A percentile compares a stretch with the other conserved stretches of the same genome.
Conservation (phyloP, 139 green algal genomes). For the Auxenochlorella pyrenoidosa region DNA sequence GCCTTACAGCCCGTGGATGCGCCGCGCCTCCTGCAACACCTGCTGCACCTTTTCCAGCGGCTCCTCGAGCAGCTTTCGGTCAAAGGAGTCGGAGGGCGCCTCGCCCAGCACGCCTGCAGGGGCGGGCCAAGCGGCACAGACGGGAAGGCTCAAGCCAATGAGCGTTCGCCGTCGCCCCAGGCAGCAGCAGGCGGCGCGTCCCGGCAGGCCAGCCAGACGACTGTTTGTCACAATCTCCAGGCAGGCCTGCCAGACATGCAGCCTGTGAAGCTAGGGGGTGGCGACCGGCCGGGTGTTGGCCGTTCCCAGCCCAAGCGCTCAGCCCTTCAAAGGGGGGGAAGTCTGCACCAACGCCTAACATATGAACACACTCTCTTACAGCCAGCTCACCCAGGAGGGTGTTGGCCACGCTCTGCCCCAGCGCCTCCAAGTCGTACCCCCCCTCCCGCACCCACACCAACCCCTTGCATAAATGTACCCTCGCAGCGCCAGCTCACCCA, state of each 20-base stretch:
- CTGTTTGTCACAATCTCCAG: too few relatives aligned
- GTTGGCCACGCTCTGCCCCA: constrained; percentile 77
- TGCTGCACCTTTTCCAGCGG: constrained; percentile 53
- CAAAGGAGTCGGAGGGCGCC: constrained; percentile 40
- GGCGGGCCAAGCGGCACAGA: background rate
- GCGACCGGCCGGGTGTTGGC: too few relatives aligned
- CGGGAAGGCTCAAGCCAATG: too few relatives aligned
- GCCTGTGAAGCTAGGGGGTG: too few relatives aligned
- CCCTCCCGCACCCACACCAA: constrained; percentile 67
- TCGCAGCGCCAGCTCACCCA: constrained; percentile 51
- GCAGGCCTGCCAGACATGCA: too few relatives aligned
- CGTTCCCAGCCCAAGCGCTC: too few relatives aligned
- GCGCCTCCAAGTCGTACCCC: constrained; percentile 70
- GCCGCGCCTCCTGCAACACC: constrained; percentile 45
- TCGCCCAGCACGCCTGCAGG: constrained; percentile 58
- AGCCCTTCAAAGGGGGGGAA: too few relatives aligned
- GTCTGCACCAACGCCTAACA: too few relatives aligned
- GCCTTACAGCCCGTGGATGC: constrained; percentile 52
- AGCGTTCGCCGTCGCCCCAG: background rate
- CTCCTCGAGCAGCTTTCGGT: constrained; percentile 60
- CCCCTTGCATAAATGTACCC: background rate
- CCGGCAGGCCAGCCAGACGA: too few relatives aligned
- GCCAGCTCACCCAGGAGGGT: constrained; percentile 59
- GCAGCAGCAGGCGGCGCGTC: too few relatives aligned
- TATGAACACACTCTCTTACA: background rate